phyloP scores from a whole-genome alignment of 2,329 filamentous ascomycete genomes.

The Teratosphaeria gauchensis region DNA sequence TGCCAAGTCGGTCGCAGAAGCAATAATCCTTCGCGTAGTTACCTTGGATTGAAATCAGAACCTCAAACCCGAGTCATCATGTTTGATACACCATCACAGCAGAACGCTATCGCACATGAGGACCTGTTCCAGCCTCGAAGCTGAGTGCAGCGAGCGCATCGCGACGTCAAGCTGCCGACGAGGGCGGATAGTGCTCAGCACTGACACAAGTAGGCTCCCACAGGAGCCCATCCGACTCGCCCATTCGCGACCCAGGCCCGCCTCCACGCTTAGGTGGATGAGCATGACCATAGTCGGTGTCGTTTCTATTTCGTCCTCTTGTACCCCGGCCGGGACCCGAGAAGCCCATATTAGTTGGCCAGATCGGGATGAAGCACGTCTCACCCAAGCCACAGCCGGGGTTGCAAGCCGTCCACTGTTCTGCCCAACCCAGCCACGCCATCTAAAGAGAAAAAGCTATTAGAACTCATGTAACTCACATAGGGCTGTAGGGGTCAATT shows the following conservation, averaged over 20 bases:
- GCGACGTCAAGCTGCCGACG: not conserved
- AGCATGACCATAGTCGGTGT: not conserved
- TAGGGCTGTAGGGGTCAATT: no score
- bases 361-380: constrained; percentile 44
- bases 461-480: no score
- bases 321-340: not conserved
- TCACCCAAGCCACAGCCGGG: constrained; percentile 35
- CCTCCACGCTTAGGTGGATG: not conserved
- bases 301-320: not conserved
- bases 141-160: not conserved
- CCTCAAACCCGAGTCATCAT: not conserved
- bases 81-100: no score
- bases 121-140: not conserved
- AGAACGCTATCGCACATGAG: not conserved
- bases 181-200: constrained; percentile 2
- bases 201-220: constrained; percentile 14
- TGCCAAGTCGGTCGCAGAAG: not conserved
- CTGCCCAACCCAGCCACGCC: constrained; percentile 44
- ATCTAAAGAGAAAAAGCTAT: constrained; percentile 6
- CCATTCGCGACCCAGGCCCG: not conserved
- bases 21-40: not conserved
- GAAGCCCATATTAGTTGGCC: constrained; percentile 26
- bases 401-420: constrained; percentile 35
- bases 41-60: not conserved
- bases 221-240: constrained; percentile 2